Conservation (phyloP, 2,329 filamentous ascomycete species). For the Sclerotinia sclerotiorum region DNA sequence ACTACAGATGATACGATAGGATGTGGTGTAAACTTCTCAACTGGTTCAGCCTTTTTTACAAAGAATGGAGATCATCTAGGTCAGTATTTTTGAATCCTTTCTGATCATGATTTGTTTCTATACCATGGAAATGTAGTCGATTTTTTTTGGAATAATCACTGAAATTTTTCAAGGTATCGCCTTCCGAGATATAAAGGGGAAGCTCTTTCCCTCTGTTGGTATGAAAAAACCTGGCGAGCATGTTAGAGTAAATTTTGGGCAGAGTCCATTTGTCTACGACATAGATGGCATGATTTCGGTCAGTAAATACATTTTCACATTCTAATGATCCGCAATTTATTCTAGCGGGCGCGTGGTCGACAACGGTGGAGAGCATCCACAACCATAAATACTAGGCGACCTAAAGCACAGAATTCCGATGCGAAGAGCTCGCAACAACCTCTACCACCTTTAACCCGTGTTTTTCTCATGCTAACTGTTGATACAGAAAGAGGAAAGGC, state of each 20-base stretch:
- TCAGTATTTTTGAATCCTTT: constrained; percentile 39
- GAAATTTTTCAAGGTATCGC: constrained; percentile 56
- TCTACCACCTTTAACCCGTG: neutral
- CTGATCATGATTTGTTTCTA: neutral
- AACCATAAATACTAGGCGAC: too few relatives aligned
- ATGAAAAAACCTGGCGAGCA: constrained; percentile 64
- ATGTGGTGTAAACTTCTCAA: constrained; percentile 65
- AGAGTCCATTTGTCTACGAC: constrained; percentile 81
- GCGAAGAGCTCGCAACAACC: neutral
- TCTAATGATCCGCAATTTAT: neutral
- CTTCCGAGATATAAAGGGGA: constrained; percentile 64
- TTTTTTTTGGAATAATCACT: neutral
- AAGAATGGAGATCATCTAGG: constrained; percentile 61
- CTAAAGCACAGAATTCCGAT: too few relatives aligned
- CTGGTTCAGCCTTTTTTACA: constrained; percentile 66
- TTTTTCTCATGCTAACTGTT: constrained; percentile 9
- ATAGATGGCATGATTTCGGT: constrained; percentile 85
- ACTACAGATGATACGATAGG: constrained; percentile 59
- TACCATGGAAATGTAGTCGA: neutral
- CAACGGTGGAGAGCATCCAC: too few relatives aligned
- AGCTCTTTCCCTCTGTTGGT: constrained; percentile 67
- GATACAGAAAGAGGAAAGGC: constrained; percentile 35
- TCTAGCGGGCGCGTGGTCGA: neutral
- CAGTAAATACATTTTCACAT: constrained; percentile 40
- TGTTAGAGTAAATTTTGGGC: constrained; percentile 64